Conservation (phyloP, 441 rosid species). For the Melastoma candidum region DNA sequence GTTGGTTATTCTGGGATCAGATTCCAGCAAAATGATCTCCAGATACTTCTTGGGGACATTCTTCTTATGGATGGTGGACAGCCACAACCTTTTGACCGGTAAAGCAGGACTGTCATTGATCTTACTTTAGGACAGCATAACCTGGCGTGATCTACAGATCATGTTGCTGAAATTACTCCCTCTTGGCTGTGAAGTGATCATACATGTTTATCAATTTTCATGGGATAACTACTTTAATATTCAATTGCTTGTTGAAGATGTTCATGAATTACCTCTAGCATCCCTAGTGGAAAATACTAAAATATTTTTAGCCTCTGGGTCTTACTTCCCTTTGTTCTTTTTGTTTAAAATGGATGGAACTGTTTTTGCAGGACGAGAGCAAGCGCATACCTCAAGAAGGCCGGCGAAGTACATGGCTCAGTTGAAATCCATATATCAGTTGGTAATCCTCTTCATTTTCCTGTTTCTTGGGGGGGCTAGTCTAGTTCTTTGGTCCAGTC, state of each 20-base stretch:
- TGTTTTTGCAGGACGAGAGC: constrained; percentile 48
- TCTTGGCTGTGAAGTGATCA: too few relatives aligned
- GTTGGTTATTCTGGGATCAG: constrained; percentile 80
- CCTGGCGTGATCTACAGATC: too few relatives aligned
- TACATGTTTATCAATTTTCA: too few relatives aligned
- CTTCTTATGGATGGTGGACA: constrained; percentile 90
- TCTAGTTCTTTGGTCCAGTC: background rate
- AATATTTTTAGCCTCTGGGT: too few relatives aligned
- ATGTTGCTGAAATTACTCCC: too few relatives aligned
- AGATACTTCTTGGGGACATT: constrained; percentile 66
- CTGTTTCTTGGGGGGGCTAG: background rate
- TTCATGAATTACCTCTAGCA: too few relatives aligned
- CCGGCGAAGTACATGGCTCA: constrained; percentile 76
- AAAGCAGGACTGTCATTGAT: background rate
- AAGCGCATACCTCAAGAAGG: constrained; percentile 57
- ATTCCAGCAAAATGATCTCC: constrained; percentile 49
- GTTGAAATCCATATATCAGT: constrained; percentile 48
- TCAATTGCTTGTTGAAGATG: too few relatives aligned
- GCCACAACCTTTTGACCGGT: constrained; percentile 89
- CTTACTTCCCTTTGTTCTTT: background rate
- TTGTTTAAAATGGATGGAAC: background rate
- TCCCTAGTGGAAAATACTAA: too few relatives aligned
- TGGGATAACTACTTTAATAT: too few relatives aligned
- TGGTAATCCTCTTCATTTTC: constrained; percentile 36
- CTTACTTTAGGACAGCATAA: background rate